These are phyloP conservation scores for Plasmodium gonderi DNA, from an alignment of 169 alveolate species.

Conservation along the genomic window DNA sequence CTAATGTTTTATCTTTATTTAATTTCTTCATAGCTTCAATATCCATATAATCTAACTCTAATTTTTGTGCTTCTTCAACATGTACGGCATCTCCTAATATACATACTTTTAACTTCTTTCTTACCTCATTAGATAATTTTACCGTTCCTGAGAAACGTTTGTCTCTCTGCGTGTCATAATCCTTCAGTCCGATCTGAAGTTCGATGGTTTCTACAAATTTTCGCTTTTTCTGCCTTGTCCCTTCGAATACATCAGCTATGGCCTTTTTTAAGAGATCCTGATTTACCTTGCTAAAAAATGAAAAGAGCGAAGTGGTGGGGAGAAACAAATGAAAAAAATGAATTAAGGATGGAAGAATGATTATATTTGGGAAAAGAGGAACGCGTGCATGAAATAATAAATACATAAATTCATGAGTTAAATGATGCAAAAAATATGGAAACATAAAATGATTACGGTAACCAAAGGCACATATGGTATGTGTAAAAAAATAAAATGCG, in stretches of 20 bases:
- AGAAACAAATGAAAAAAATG: not conserved
- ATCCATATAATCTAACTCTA: slow-evolving; percentile 97
- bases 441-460: too few species aligned
- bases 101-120: slow-evolving; percentile 96
- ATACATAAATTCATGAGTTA: too few species aligned
- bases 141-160: slow-evolving; percentile 99
- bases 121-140: slow-evolving; percentile 97
- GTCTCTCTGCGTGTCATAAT: slow-evolving; percentile 99
- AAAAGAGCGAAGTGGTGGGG: not conserved
- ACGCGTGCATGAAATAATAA: too few species aligned
- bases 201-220: slow-evolving; percentile 99
- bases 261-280: slow-evolving; percentile 90
- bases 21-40: slow-evolving; percentile 98
- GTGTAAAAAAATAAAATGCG: too few species aligned
- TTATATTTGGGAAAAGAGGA: too few species aligned
- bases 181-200: slow-evolving; percentile 99
- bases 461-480: too few species aligned
- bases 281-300: slow-evolving; percentile 84
- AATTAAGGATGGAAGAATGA: too few species aligned
- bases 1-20: slow-evolving; percentile 98
- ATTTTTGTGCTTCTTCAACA: slow-evolving; percentile 97
- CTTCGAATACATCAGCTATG: slow-evolving; percentile 93
- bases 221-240: slow-evolving; percentile 94
- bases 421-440: too few species aligned
- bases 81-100: slow-evolving; percentile 99